Evolutionary conservation across 768 basidiomycete genomes (phyloP), one percentile per base, ranked within the genome.

Genomic region (Xerocomus potaroensis): DNA sequence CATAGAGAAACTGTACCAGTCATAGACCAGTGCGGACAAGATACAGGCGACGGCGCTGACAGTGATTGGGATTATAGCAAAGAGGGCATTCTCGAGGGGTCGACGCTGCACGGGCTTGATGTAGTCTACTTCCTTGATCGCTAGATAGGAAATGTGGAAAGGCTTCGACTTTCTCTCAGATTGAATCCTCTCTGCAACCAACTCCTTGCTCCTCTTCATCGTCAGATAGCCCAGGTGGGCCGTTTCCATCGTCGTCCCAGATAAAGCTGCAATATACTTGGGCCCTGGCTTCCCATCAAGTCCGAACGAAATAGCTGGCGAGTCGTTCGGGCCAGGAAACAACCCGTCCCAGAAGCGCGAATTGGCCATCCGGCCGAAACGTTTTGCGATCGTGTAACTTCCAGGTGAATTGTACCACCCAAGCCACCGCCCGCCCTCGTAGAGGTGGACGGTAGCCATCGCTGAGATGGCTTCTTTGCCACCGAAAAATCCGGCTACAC

Each of bases 321-420:
- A 37, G 47, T 44, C 22, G 42, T 27, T 38, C 41, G 55, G 49
- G 26, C 26, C 26, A 0, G 61, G 61, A n/a, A n/a, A n/a, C n/a
- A n/a, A n/a, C n/a, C n/a, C n/a, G n/a, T n/a, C n/a, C n/a, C n/a
- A n/a, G n/a, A n/a, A n/a, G 16, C 54, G 53, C 1, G 61, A 47
- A 15, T 53, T 56, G 1, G 61, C 56, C 43, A 69, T 59, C 9
- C 55, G 54, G 2, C 62, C 63, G 40, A 68, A 68, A 8, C 58
- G 55, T 36, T 56, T 62, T 16, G 67, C 69, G 30, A 69, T 54
- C 4, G 43, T 42, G 29, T 64, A 67, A 8, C 49, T 60, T 24
- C 68, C 69, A 0, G 66, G 68, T 14, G 59, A 66, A 42, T 70
- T 70, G 22, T 69, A 69, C 64, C 64, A 69, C 15, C 68, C 69